These are phyloP conservation scores for Citrus glauca DNA, from an alignment of 345 rosid species.

Conservation along the genomic window DNA sequence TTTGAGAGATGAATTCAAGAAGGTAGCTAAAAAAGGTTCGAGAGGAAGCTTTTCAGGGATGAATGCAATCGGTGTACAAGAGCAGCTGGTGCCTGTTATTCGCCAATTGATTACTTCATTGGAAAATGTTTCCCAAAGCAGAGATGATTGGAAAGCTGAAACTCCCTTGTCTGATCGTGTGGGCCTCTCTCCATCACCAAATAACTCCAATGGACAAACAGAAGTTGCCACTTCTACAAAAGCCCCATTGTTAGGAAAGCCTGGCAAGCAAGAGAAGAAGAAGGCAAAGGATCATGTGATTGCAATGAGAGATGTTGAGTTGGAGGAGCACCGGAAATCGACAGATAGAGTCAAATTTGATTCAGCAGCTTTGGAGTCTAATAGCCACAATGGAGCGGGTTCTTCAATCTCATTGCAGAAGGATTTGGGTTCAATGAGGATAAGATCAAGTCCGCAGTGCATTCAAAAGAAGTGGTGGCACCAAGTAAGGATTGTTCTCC, in stretches of 20 bases:
- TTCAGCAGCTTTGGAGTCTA: slow-evolving; percentile 30
- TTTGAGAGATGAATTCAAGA: slow-evolving; percentile 70
- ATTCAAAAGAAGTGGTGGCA: slow-evolving; percentile 69
- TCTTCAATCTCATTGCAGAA: slow-evolving; percentile 46
- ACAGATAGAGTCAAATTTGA: slow-evolving; percentile 48
- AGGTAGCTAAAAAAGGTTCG: slow-evolving; percentile 42
- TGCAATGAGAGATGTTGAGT: slow-evolving; percentile 54
- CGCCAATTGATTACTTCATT: slow-evolving; percentile 55
- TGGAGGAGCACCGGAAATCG: slow-evolving; percentile 60
- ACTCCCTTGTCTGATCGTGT: slow-evolving; percentile 21
- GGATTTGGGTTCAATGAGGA: slow-evolving; percentile 61
- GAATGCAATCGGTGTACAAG: slow-evolving; percentile 46
- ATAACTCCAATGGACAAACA: slow-evolving; percentile 34
- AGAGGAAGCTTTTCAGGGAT: slow-evolving; percentile 66
- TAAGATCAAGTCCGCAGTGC: slow-evolving; percentile 51
- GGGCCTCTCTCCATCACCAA: slow-evolving; percentile 44
- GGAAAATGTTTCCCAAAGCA: slow-evolving; percentile 44
- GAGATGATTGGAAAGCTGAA: slow-evolving; percentile 35
- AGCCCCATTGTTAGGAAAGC: slow-evolving; percentile 69
- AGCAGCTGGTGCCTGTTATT: slow-evolving; percentile 74
- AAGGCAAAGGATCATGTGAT: slow-evolving; percentile 63
- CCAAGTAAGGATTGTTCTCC: slow-evolving; percentile 67
- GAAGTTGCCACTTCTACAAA: slow-evolving; percentile 57
- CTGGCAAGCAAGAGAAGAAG: slow-evolving; percentile 62
- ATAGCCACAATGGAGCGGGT: slow-evolving; percentile 35